Evolutionary conservation across 2,329 filamentous ascomycete genomes (phyloP), one percentile per base, ranked within the genome.

Genomic region (Cercospora berteroae): DNA sequence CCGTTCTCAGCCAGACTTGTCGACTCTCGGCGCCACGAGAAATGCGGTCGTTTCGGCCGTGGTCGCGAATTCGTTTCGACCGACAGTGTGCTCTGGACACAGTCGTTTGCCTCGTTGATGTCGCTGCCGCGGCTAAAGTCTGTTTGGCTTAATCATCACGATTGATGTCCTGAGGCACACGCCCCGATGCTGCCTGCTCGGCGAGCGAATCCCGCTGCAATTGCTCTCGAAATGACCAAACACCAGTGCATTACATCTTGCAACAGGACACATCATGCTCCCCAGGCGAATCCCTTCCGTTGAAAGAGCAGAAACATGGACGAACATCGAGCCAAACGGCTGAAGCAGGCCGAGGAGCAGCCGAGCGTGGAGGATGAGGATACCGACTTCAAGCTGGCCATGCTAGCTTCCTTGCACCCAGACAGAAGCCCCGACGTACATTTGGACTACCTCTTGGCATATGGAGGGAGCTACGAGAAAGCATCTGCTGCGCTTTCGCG

Each of bases 301-400:
- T 23, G 59, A 48, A 20, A 29, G 12, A 29, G 59, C 36, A 44
- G 60, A 6, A 62, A 64, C 13, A 71, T 71, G 70, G 66, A 70
- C 16, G 62, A 63, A 60, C 66, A 65, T 55, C 68, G 67, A 64
- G 20, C 67, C 61, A 72, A 72, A 65, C 67, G 67, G 69, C 57
- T 72, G 66, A 70, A 69, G 63, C 13, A 60, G 5, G 63, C 64
- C 27, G 62, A 64, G 23, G 66, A 67, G 42, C 63, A 60, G 23
- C 42, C 44, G 31, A 12, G 66, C 58, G 12, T 31, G 57, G 33
- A 64, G 16, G 88, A 93, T 16, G 91, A 96, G 57, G 89, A 91
- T 1, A 99, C 95, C 0, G 95, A 98, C 70, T 83, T 96, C 73
- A 98, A 97, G 76, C 81, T 99, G 13, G 93, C 93, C 1, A 82